Evolutionary conservation across 2,329 filamentous ascomycete species (phyloP).

Genomic region (Fusarium pininemorale): DNA sequence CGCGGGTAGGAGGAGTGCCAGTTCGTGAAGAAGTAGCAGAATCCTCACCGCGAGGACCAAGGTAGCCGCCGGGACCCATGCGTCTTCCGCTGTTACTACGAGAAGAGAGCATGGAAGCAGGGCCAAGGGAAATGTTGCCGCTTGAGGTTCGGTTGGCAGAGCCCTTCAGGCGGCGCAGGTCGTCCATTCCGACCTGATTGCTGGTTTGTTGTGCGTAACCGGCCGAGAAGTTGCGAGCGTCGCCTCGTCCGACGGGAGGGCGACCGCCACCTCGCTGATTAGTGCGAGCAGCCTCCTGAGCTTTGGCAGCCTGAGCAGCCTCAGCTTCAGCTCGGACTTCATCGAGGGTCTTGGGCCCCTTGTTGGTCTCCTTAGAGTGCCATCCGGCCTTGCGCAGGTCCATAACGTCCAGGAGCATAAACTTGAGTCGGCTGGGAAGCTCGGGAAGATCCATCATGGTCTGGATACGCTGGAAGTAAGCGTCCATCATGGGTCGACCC

Average conservation of each 20-base stretch:
- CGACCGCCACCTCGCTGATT: conserved; percentile 76
- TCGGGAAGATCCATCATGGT: conserved; percentile 81
- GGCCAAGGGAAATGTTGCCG: conserved; percentile 76
- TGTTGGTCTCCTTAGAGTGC: conserved; percentile 87
- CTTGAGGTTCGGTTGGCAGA: conserved; percentile 67
- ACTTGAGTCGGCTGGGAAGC: conserved; percentile 86
- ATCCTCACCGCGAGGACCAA: conserved; percentile 81
- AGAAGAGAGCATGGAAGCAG: conserved; percentile 86
- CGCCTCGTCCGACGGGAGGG: conserved; percentile 80
- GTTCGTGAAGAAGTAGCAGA: conserved; percentile 89
- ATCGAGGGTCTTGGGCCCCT: conserved; percentile 95
- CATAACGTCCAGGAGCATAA: conserved; percentile 96
- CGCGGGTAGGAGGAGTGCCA: conserved; percentile 78
- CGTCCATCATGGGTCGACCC: conserved; percentile 86
- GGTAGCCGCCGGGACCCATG: conserved; percentile 77
- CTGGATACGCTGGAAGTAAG: conserved; percentile 91
- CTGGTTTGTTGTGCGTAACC: conserved; percentile 75
- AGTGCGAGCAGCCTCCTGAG: conserved; percentile 73
- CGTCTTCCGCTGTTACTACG: conserved; percentile 90
- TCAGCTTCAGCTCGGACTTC: conserved; percentile 87
- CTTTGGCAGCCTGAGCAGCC: conserved; percentile 81
- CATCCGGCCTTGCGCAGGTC: conserved; percentile 83
- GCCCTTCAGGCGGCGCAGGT: conserved; percentile 83
- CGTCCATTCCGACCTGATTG: conserved; percentile 90
- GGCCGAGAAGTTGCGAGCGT: conserved; percentile 83